These are phyloP conservation scores for Phytophthora uliginosa DNA, from an alignment of 352 stramenopile species.

Conservation along the genomic window DNA sequence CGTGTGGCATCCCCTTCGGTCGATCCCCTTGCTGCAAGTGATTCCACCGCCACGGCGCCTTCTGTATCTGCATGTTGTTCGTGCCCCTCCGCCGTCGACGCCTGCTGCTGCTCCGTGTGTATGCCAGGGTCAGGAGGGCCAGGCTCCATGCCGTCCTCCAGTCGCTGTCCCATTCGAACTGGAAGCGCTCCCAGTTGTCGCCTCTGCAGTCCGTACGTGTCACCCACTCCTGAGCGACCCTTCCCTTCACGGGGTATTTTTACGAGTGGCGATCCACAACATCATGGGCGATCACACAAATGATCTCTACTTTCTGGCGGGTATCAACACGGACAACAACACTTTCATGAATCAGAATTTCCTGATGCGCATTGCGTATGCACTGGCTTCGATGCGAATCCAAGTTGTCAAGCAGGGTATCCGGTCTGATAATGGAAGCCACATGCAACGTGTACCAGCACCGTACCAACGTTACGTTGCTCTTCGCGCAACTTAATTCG, in stretches of 20 bases:
- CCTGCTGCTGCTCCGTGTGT: too few species aligned
- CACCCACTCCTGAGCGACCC: constrained; percentile 2
- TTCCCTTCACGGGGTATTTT: constrained; percentile 5
- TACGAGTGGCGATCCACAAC: too few species aligned
- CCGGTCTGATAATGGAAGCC: neutral
- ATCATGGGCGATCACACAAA: neutral
- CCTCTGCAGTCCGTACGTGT: neutral
- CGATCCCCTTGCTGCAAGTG: too few species aligned
- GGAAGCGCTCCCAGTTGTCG: neutral
- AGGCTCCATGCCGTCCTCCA: too few species aligned
- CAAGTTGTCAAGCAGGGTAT: neutral
- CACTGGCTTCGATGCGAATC: neutral
- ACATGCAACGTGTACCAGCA: constrained; percentile 2
- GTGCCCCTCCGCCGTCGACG: too few species aligned
- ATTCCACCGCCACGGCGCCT: too few species aligned
- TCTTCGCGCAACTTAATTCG: neutral
- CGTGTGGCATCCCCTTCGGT: too few species aligned
- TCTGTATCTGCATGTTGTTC: too few species aligned
- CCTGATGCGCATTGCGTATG: neutral
- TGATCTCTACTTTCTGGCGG: too few species aligned
- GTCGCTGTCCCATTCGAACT: too few species aligned
- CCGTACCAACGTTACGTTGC: neutral
- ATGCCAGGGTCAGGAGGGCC: too few species aligned
- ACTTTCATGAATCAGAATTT: neutral
- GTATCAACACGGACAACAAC: neutral